Percentiles rank a stretch among this genome's conserved stretches.
These are phyloP conservation scores for Colletotrichum nymphaeae DNA, from an alignment of 2,329 filamentous ascomycete species.

Conservation along the genomic window DNA sequence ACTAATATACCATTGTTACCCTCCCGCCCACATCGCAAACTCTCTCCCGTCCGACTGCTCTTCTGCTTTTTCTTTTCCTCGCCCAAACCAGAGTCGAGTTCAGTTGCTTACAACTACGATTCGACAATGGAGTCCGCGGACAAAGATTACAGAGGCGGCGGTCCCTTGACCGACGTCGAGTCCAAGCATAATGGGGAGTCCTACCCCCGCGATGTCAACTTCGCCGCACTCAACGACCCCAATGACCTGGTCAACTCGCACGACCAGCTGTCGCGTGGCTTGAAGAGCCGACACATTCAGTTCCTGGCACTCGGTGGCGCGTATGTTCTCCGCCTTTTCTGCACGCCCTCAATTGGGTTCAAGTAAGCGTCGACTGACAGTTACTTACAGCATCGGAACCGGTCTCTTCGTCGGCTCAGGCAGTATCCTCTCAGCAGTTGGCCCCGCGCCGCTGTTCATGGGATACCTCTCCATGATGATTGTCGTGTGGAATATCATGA, in stretches of 20 bases:
- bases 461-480: conserved; percentile 70
- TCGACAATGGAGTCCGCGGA: conserved; percentile 26
- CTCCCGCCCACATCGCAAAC: not conserved
- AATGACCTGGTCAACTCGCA: conserved; percentile 50
- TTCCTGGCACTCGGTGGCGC: conserved; percentile 67
- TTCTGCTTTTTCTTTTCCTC: not conserved
- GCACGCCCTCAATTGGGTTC: not conserved
- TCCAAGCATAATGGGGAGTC: conserved; percentile 38
- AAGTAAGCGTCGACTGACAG: conserved; percentile 7
- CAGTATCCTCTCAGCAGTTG: conserved; percentile 63
- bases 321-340: conserved; percentile 39
- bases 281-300: conserved; percentile 71
- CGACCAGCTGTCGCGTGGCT: conserved; percentile 64
- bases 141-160: conserved; percentile 32
- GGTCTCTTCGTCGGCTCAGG: conserved; percentile 74
- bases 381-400: conserved; percentile 63
- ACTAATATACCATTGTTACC: not conserved
- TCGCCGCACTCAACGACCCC: conserved; percentile 40
- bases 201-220: conserved; percentile 37
- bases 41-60: not conserved
- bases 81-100: not conserved
- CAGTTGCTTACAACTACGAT: not conserved
- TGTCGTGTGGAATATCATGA: conserved; percentile 66
- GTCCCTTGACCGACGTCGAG: conserved; percentile 36
- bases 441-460: conserved; percentile 76